Percentiles rank a stretch among this genome's conserved stretches.
Conservation (phyloP, 225 moss, liverwort and hornwort genomes). For the Marchantia paleacea region DNA sequence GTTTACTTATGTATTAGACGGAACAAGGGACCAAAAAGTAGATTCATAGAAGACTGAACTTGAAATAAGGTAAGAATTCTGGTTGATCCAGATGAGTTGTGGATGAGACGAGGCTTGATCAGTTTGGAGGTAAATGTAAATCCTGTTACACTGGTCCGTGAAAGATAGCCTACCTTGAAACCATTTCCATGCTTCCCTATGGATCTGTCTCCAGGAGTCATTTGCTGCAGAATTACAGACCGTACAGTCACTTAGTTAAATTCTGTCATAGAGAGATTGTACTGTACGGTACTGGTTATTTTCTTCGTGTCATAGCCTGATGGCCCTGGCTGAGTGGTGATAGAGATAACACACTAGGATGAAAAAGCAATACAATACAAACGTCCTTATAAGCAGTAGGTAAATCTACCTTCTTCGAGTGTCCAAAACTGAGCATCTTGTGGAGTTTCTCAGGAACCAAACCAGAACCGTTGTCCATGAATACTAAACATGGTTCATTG, state of each 20-base stretch:
- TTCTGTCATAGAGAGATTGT: no score
- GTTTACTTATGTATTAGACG: no score
- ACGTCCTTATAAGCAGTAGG: neutral
- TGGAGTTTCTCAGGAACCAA: conserved; percentile 48
- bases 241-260: neutral
- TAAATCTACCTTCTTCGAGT: conserved; percentile 49
- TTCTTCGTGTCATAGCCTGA: no score
- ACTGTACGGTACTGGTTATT: no score
- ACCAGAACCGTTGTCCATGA: conserved; percentile 60
- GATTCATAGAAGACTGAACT: neutral
- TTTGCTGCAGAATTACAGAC: conserved; percentile 40
- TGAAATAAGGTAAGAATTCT: neutral
- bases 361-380: neutral
- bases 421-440: conserved; percentile 59
- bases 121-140: no score
- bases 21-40: no score
- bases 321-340: no score
- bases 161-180: conserved; percentile 40
- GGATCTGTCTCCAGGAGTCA: conserved; percentile 45
- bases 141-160: neutral
- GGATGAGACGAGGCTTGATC: neutral
- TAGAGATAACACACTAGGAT: neutral
- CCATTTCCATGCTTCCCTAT: conserved; percentile 58
- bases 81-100: neutral
- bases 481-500: conserved; percentile 47